These are phyloP conservation scores for Combretum micranthum DNA, from an alignment of 345 rosid species.

Conservation along the genomic window DNA sequence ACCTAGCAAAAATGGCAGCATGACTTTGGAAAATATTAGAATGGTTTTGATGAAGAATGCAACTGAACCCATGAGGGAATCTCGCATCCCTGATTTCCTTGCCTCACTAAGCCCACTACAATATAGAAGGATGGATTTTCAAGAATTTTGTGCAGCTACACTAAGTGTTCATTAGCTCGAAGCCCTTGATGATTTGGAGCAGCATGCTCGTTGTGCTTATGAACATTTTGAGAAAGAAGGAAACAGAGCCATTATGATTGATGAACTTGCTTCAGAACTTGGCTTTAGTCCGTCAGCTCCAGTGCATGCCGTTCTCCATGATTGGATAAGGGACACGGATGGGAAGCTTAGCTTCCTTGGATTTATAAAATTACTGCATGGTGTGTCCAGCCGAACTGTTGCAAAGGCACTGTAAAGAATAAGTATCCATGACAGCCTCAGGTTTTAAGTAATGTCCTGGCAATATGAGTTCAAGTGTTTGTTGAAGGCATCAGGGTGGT, in stretches of 20 bases:
- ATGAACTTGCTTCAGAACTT: constrained; percentile 95
- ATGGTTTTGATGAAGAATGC: constrained; percentile 73
- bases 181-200: constrained; percentile 83
- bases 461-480: too few relatives aligned
- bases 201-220: constrained; percentile 70
- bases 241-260: constrained; percentile 76
- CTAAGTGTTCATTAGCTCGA: constrained; percentile 89
- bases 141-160: constrained; percentile 95
- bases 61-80: constrained; percentile 90
- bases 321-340: constrained; percentile 87
- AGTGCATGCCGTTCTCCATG: constrained; percentile 77
- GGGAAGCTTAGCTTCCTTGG: constrained; percentile 97
- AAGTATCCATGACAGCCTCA: background rate
- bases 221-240: constrained; percentile 91
- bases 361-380: constrained; percentile 74
- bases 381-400: constrained; percentile 51
- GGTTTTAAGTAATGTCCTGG: background rate
- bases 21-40: constrained; percentile 61
- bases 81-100: constrained; percentile 64
- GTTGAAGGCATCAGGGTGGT: too few relatives aligned
- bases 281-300: constrained; percentile 92
- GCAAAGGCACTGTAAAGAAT: constrained; percentile 24
- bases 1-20: constrained; percentile 60
- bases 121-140: constrained; percentile 88
- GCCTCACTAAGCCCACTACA: constrained; percentile 74